Percentiles rank a stretch among this genome's conserved stretches.
phyloP scores from a whole-genome alignment of 192 early-diverging fungal genomes.

The Gonapodya sp. region DNA sequence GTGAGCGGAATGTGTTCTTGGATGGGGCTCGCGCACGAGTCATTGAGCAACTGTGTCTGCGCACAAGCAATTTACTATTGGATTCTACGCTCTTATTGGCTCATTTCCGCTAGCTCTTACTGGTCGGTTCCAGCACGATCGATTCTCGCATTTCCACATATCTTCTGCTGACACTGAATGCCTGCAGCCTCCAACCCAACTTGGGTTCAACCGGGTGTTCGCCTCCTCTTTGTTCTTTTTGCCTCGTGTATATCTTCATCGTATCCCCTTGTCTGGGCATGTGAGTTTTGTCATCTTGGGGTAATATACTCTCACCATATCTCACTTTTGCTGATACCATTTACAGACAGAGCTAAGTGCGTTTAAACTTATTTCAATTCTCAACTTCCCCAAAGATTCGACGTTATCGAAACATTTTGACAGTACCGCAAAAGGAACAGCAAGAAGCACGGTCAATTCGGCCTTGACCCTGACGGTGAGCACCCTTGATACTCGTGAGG shows the following conservation, averaged over 20 bases:
- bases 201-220: background rate
- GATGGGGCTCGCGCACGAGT: background rate
- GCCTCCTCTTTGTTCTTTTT: background rate
- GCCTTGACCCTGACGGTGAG: background rate
- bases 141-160: too few relatives aligned
- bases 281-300: too few relatives aligned
- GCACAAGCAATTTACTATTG: background rate
- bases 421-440: conserved; percentile 1
- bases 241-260: background rate
- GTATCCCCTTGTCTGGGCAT: conserved; percentile 8
- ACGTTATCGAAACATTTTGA: too few relatives aligned
- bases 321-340: background rate
- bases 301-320: background rate
- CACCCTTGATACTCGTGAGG: background rate
- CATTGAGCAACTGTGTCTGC: background rate
- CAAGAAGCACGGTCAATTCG: conserved; percentile 1
- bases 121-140: too few relatives aligned
- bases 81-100: background rate
- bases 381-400: too few relatives aligned
- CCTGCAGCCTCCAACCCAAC: conserved; percentile 1
- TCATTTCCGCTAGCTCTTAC: conserved; percentile 2
- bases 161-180: too few relatives aligned
- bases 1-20: background rate
- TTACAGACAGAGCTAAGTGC: background rate
- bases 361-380: too few relatives aligned